Evolutionary conservation across 2,329 filamentous ascomycete species (phyloP), one percentile per base, ranked within the genome.

Genomic region (Sclerotinia nivalis): DNA sequence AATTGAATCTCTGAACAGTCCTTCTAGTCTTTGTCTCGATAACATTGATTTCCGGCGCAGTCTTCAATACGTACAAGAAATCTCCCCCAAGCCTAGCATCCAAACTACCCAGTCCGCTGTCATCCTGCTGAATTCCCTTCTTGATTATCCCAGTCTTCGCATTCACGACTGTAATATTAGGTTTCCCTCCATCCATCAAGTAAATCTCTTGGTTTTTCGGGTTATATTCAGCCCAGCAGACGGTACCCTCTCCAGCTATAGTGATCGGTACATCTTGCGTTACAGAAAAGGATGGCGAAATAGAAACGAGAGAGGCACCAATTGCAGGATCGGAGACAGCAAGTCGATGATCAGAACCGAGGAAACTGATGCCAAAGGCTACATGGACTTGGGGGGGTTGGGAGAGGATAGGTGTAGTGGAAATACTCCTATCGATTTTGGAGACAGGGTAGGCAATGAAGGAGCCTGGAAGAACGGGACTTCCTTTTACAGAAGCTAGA

Each of bases 401-500:
- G 37, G 70, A 73, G 55, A 72, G 13, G 18, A 71, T 66, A 1
- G 71, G 68, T 0, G 55, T 65, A 6, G 37, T 70, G 50, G 71
- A 73, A 37, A 73, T 67, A 22, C 22, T 34, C 28, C 58, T 49
- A 15, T 54, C 37, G 18, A 4, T 8, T 40, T 52, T 49, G 25
- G 52, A 25, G 12, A 31, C 64, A 20, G 73, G 72, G 40, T 72
- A 75, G 49, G 66, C 56, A 50, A 67, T 69, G 62, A 73, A 71
- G 12, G n/a, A 61, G n/a, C 74, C 74, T 18, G 68, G 67, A 22
- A 59, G 56, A 8, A 58, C 47, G 25, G 85, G 85, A 64, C 88
- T 81, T 1, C 88, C 88, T 78, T 90, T 90, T 54, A 89, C 85
- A 1, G 85, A 87, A 0, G 84, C 81, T 69, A 85, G 83, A 1